Base-by-base conservation (phyloP, 1,284 basidiomycete genomes). In the Tetrapyrgos nigripes region DNA sequence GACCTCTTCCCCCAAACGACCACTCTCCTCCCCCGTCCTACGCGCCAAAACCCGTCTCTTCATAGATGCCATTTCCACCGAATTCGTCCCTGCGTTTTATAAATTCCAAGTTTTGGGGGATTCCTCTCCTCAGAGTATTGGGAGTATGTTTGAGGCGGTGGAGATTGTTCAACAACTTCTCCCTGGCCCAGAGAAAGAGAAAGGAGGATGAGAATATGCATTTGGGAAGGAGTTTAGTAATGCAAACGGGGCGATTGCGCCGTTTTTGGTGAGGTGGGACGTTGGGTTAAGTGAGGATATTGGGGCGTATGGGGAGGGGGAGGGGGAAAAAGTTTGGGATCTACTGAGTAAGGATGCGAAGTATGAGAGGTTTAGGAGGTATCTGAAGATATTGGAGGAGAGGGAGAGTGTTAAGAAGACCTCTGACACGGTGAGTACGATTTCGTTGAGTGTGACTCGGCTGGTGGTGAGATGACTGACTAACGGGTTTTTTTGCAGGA, bases 21-120 rank as follows among this genome's bases (percentile, higher is more conserved):
- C 3, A 74, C 87, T 19, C 76, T 87, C 13, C 55, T 57, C 87
- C 66, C 84, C 86, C 0, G 76, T 86, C 26, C 66, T 70, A 10
- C 82, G 84, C 19, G 87, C 87, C 4, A 76, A 79, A 54, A 82
- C 78, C 2, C 83, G 87, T 9, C 83, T 87, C 69, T 86, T 89
- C 74, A 82, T 85, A 61, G 83, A 88, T 53, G 71, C 72, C 4
- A 73, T 83, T 40, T 73, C 76, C 5, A 79, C 72, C 54, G 82
- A 81, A 62, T 68, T 83, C 59, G 40, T 69, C n/a, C 75, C 80
- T 0, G 69, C 71, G 0, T 80, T 66, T 59, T 58, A 65, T 28
- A 78, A 69, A 11, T 74, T 80, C 53, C 45, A 76, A 17, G 27
- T 67, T 14, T 69, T 72, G 1, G 84, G 84, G 13, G 80, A 79